These are phyloP conservation scores for Coemansia sp. DNA, from an alignment of 192 early-diverging fungal species.

Conservation along the genomic window DNA sequence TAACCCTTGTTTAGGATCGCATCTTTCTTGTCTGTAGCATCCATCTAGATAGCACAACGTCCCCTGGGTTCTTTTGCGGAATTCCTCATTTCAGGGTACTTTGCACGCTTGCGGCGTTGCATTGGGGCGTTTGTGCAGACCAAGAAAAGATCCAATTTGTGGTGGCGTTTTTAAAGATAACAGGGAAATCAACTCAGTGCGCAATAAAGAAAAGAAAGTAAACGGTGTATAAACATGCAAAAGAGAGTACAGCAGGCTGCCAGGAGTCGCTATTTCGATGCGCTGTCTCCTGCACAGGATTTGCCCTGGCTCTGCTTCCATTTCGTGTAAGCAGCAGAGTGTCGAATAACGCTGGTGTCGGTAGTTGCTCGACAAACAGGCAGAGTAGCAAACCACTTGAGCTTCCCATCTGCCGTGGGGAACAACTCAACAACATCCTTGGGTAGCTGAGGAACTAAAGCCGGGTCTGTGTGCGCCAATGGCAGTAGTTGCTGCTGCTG, in stretches of 20 bases:
- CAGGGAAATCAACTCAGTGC: no score
- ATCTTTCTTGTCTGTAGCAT: neutral
- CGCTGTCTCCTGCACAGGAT: no score
- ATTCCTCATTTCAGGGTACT: neutral
- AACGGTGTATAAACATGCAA: no score
- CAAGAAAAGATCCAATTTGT: no score
- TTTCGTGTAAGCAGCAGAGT: constrained; percentile 28
- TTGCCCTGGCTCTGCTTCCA: constrained; percentile 40
- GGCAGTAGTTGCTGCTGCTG: constrained; percentile 2
- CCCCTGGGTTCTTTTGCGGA: neutral
- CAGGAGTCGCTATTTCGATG: no score
- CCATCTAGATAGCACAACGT: neutral
- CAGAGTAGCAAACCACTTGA: constrained; percentile 44
- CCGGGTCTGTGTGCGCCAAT: constrained; percentile 20
- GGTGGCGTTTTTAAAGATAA: no score
- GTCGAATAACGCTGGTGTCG: neutral
- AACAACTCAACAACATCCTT: constrained; percentile 34
- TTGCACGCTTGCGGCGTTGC: no score
- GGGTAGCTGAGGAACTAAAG: constrained; percentile 22
- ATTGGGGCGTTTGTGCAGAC: no score
- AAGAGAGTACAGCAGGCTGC: no score
- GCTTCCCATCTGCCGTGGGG: constrained; percentile 23
- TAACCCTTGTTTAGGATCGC: neutral
- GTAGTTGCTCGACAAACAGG: constrained; percentile 7
- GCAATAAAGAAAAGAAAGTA: no score